Base-by-base conservation (phyloP, 2,329 filamentous ascomycete genomes). In the Ophiocordyceps sinensis region DNA sequence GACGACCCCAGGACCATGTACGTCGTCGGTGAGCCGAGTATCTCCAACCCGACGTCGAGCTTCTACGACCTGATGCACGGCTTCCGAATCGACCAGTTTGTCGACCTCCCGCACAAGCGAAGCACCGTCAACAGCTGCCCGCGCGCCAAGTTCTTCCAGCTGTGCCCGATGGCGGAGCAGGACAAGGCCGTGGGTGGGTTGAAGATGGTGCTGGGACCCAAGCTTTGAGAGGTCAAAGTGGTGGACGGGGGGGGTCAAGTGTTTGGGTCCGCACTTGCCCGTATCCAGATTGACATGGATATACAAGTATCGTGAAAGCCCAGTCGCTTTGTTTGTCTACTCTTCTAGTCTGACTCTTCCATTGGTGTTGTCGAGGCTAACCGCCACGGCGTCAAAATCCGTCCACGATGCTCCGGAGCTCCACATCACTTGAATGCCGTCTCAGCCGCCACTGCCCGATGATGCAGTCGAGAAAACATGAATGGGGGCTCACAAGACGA, bases 11-110 rank as follows among this genome's bases (percentile, higher is more conserved):
- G 75, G 41, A 78, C 75, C 3, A 63, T 57, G 54, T 61, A 62
- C 45, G 68, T 77, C 9, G 71, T 78, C 8, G 79, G 79, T 45
- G 84, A 89, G 63, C 83, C 84, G 29, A 81, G 82, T 55, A 76
- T 73, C 44, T 82, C 77, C 5, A 82, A 82, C 51, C 71, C 67
- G 26, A 81, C 76, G 0, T 77, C 87, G 13, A 65, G 87, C 43
- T 75, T 77, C 45, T 87, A 87, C 57, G 82, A 88, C 50, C 72
- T 84, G 41, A 75, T 79, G 39, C 79, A 85, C 51, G 82, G 82
- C 1, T 79, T 86, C 51, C 75, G 76, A 7, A 65, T 86, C 31
- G 77, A 82, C 50, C 82, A 82, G 59, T 75, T 83, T 45, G 73
- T 85, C 46, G 82, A 85, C 49, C 59, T 85, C 46, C 78, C 79